Percentiles rank a stretch among this genome's conserved stretches.
Conservation (phyloP, 768 basidiomycete genomes). For the Amanita jacksonii region DNA sequence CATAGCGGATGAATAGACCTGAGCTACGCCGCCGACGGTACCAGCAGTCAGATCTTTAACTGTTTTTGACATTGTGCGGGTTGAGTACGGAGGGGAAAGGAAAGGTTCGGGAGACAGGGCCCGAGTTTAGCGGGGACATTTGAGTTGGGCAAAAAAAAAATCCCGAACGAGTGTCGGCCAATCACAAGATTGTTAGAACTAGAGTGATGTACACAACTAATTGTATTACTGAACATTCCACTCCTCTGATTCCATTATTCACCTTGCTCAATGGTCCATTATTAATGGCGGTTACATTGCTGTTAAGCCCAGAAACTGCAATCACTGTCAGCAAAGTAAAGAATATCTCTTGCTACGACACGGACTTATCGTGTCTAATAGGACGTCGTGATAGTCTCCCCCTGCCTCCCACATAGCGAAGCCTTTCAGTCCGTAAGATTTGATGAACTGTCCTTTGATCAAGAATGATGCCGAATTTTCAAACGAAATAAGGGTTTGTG, state of each 20-base stretch:
- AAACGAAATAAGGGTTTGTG: constrained; percentile 52
- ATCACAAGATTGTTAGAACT: background rate
- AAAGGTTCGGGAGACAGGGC: background rate
- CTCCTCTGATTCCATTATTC: too few species aligned
- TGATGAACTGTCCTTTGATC: constrained; percentile 55
- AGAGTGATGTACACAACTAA: too few species aligned
- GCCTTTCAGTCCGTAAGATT: constrained; percentile 41
- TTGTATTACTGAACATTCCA: too few species aligned
- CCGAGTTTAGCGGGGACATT: background rate
- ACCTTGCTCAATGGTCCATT: background rate
- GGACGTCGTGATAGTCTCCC: constrained; percentile 50
- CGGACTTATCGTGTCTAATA: constrained; percentile 51
- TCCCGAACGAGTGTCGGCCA: too few species aligned
- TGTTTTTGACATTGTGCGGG: constrained; percentile 47
- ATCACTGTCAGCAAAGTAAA: background rate
- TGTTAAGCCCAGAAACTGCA: constrained; percentile 1
- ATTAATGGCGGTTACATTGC: background rate
- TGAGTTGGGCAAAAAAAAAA: background rate
- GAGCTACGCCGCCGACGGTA: constrained; percentile 84
- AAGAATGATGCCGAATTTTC: constrained; percentile 54
- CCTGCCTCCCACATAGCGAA: constrained; percentile 69
- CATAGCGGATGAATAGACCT: constrained; percentile 33
- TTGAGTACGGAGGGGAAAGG: background rate
- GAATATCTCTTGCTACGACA: background rate
- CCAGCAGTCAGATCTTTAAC: constrained; percentile 85